Conservation (phyloP, 1,284 basidiomycete species). For the Tilletia setariae region DNA sequence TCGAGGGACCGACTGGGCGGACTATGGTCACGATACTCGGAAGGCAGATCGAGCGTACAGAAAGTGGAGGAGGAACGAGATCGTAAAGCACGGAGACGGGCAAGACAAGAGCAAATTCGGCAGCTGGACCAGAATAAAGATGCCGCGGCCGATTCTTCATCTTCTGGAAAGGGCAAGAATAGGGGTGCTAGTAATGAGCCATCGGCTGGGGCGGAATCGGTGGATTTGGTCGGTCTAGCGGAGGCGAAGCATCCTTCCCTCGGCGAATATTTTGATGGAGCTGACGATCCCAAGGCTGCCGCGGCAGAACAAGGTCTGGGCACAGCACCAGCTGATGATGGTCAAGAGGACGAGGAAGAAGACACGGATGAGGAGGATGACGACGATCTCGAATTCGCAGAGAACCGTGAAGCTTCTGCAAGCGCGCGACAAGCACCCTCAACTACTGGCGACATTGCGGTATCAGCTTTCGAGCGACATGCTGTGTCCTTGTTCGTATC, state of each 20-base stretch:
- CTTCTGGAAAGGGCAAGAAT: neutral
- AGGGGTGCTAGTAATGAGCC: neutral
- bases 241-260: conserved; percentile 4
- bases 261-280: neutral
- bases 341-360: neutral
- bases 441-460: neutral
- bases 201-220: neutral
- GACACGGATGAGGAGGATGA: neutral
- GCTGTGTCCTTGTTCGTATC: neutral
- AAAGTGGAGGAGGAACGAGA: conserved; percentile 6
- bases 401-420: neutral
- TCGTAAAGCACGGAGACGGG: neutral
- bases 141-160: neutral
- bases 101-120: neutral
- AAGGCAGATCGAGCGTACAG: conserved; percentile 2
- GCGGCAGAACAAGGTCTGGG: neutral
- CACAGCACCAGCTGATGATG: neutral
- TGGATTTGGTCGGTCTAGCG: neutral
- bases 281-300: neutral
- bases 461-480: conserved; percentile 1
- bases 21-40: neutral
- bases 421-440: neutral
- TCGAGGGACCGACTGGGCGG: conserved; percentile 1
- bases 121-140: neutral
- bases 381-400: neutral